phyloP scores from a whole-genome alignment of 805 yeast genomes.

The Metschnikowia reukaufii region DNA sequence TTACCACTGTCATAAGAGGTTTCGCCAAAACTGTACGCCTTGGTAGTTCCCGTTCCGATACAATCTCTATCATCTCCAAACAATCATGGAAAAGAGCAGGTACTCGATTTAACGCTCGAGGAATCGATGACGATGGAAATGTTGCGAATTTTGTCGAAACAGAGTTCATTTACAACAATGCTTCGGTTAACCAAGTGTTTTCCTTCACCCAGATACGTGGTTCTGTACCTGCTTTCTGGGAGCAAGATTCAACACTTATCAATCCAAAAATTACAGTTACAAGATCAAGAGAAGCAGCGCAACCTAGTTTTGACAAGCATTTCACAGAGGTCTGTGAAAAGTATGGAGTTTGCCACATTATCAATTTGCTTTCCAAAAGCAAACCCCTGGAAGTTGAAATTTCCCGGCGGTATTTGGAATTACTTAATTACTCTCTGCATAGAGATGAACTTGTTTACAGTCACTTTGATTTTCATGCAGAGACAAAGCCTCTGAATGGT shows the following conservation, averaged over 20 bases:
- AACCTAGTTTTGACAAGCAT: conserved; percentile 84
- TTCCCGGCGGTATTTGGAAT: conserved; percentile 62
- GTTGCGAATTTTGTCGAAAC: conserved; percentile 44
- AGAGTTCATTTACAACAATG: conserved; percentile 65
- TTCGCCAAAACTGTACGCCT: conserved; percentile 77
- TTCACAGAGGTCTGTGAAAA: conserved; percentile 65
- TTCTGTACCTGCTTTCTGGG: conserved; percentile 96
- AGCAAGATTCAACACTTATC: conserved; percentile 89
- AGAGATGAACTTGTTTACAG: conserved; percentile 51
- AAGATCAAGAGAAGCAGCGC: conserved; percentile 87
- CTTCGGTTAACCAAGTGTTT: conserved; percentile 51
- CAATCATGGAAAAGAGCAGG: conserved; percentile 76
- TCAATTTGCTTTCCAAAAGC: conserved; percentile 76
- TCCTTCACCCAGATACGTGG: conserved; percentile 93
- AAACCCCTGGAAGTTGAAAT: conserved; percentile 76
- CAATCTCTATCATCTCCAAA: conserved; percentile 79
- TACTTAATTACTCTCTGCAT: conserved; percentile 39
- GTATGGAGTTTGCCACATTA: conserved; percentile 85
- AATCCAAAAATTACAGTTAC: conserved; percentile 89
- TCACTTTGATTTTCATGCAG: conserved; percentile 91
- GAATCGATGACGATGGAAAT: conserved; percentile 23
- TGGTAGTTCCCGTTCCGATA: conserved; percentile 34
- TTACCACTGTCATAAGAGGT: conserved; percentile 92
- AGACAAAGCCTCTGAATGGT: conserved; percentile 72
- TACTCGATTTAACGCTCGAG: conserved; percentile 24